Base-by-base conservation (phyloP, 345 rosid genomes). In the Eucalyptus caleyi region DNA sequence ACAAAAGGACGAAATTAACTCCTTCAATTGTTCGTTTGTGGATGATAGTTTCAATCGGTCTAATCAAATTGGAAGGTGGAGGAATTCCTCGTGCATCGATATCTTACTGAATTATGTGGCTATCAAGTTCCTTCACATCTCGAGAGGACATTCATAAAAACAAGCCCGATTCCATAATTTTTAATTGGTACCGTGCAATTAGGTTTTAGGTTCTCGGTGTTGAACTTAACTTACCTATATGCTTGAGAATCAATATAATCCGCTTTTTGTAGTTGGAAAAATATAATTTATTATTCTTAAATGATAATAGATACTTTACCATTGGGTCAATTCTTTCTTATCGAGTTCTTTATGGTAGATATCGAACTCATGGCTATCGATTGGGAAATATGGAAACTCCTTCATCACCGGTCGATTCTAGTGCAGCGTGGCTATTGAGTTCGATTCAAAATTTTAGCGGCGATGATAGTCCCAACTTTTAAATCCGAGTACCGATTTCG, bases 321-420 rank as follows among this genome's bases (percentile, higher is more conserved):
- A 56, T 56, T 0, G 0, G 1, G 62, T 56, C 62, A 10, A 56
- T 24, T 56, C 8, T 56, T 56, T 56, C 11, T 3, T 2, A 9
- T 21, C 13, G 3, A 24, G 30, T 54, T 34, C 1, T 16, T 1
- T 2, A 5, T 2, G 1, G 2, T 2, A 3, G 0, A 5, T 34
- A 69, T 16, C 4, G 1, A 69, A 32, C 42, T 32, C 42, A 34
- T 3, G 6, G 0, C 40, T 16, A 69, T 32, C 2, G 1, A 18
- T 9, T 0, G 2, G n/a, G 0, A 53, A 19, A 53, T 53, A 37
- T 10, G 8, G 37, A 34, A 34, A 72, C 14, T 19, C 14, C 26
- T 5, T 16, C 5, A 10, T 2, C 8, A 9, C 1, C 4, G 3
- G 26, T 3, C 1, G 0, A 72, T 72, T 37, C 7, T 6, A 19